Conservation (phyloP, 352 stramenopile species). For the Bremia lactucae region DNA sequence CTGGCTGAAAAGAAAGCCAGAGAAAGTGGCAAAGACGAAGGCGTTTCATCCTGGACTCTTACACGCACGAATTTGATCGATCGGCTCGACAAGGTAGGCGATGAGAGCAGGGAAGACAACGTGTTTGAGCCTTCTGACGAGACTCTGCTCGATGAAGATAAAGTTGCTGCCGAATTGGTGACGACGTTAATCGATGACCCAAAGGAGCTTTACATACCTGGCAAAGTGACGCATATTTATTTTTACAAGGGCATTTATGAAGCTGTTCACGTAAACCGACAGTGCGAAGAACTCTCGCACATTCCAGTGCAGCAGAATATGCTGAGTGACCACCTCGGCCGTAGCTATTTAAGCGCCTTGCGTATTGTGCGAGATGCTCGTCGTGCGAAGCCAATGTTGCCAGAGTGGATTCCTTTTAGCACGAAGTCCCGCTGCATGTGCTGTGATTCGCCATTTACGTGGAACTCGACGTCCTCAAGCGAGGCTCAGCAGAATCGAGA, state of each 20-base stretch:
- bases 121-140: conserved; percentile 21
- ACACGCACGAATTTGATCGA: conserved; percentile 71
- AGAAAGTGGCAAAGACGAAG: conserved; percentile 15
- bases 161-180: conserved; percentile 43
- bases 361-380: conserved; percentile 69
- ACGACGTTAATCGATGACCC: conserved; percentile 43
- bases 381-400: conserved; percentile 37
- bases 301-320: conserved; percentile 83
- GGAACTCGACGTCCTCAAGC: conserved; percentile 84
- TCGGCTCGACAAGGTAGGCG: conserved; percentile 44
- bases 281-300: conserved; percentile 54
- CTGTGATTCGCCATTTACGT: conserved; percentile 82
- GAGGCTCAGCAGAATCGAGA: conserved; percentile 84
- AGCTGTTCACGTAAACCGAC: conserved; percentile 67
- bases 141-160: conserved; percentile 37
- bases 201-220: conserved; percentile 70
- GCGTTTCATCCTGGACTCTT: conserved; percentile 55
- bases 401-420: conserved; percentile 68
- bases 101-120: conserved; percentile 24
- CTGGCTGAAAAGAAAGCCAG: conserved; percentile 20
- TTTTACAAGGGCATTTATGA: conserved; percentile 76
- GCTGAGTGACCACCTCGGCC: conserved; percentile 72
- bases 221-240: conserved; percentile 67
- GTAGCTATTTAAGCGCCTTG: conserved; percentile 70
- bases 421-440: conserved; percentile 83